phyloP scores from a whole-genome alignment of 257 asterid genomes.

The Solanum peruvianum region DNA sequence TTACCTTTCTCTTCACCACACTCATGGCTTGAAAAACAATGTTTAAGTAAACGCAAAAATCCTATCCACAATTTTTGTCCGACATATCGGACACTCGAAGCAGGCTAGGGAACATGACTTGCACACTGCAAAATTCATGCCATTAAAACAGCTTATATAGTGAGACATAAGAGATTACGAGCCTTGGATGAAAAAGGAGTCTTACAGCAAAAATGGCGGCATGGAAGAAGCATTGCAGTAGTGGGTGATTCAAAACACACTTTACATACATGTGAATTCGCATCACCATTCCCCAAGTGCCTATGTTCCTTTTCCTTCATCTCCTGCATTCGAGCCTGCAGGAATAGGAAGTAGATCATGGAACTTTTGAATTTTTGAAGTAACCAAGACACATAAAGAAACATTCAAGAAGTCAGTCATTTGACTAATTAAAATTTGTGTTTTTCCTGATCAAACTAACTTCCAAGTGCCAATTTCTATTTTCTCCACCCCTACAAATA shows the following conservation, averaged over 20 bases:
- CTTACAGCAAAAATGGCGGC: constrained; percentile 98
- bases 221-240: constrained; percentile 96
- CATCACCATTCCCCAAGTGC: constrained; percentile 66
- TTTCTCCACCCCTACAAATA: background rate
- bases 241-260: constrained; percentile 90
- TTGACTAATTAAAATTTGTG: background rate
- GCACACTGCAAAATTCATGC: constrained; percentile 43
- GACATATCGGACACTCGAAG: constrained; percentile 82
- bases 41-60: constrained; percentile 78
- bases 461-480: background rate
- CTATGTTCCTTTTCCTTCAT: constrained; percentile 89
- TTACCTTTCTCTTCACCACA: background rate
- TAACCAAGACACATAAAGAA: background rate
- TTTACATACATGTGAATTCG: constrained; percentile 84
- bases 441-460: background rate
- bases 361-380: background rate
- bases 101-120: constrained; percentile 80
- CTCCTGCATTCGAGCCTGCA: constrained; percentile 96
- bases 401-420: background rate
- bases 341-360: background rate
- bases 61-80: constrained; percentile 70
- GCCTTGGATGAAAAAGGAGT: background rate
- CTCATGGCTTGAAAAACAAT: background rate
- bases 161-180: background rate
- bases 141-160: background rate